Evolutionary conservation across 2,329 filamentous ascomycete species (phyloP).

Genomic region (Verticillium nonalfalfae): DNA sequence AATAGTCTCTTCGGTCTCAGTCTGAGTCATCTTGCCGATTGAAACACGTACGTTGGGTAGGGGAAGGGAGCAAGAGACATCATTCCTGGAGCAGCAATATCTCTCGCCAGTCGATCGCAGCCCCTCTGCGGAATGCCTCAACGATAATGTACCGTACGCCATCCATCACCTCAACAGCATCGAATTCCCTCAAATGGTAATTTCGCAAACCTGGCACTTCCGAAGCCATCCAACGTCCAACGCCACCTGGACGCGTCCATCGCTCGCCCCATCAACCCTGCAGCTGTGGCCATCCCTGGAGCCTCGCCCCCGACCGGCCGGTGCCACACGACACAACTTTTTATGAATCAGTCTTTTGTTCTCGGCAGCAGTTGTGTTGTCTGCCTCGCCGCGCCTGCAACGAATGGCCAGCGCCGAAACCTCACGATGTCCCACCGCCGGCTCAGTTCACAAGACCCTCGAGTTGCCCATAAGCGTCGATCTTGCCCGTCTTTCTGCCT

Average conservation of each 20-base stretch:
- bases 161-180: background rate
- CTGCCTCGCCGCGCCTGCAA: too few species aligned
- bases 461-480: too few species aligned
- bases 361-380: too few species aligned
- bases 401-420: too few species aligned
- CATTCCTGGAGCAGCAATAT: background rate
- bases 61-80: background rate
- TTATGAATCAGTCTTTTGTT: too few species aligned
- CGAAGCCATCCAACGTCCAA: background rate
- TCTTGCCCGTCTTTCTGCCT: too few species aligned
- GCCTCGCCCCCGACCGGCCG: too few species aligned
- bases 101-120: background rate
- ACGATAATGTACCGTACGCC: background rate
- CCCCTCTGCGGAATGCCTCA: background rate
- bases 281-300: background rate
- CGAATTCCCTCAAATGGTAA: background rate
- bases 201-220: background rate
- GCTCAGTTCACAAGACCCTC: too few species aligned
- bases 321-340: too few species aligned
- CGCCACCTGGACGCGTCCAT: background rate
- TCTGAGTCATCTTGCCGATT: background rate
- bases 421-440: too few species aligned
- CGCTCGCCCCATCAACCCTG: background rate
- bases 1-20: too few species aligned
- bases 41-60: background rate